Evolutionary conservation across 2,329 filamentous ascomycete species (phyloP), one percentile per base, ranked within the genome.

Genomic region (Chlorencoelia australis): DNA sequence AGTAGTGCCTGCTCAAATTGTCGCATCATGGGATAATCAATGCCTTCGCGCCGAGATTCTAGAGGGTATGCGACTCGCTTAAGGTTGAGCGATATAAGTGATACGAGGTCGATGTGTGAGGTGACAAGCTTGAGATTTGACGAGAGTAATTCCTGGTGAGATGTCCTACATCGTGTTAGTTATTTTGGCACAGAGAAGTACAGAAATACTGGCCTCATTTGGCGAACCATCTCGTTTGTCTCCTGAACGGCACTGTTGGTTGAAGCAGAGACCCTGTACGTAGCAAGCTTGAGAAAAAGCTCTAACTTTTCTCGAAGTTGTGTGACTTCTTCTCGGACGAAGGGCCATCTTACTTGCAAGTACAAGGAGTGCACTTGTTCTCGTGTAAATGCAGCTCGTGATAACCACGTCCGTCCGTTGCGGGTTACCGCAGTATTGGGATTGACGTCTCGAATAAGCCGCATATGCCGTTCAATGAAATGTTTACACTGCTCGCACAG

Each of bases 1-100:
- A 33, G 27, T 8, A 51, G 30, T 9, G 48, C 48, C 32, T 49
- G 44, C 20, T 51, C 43, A 26, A 51, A 44, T 33, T 49, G 45
- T 8, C 45, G 39, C 5, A 51, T 32, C 30, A 49, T 46, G 5
- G 45, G 41, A 30, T 48, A 49, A 24, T 51, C 48, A 18, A 51
- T 45, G 15, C 49, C 38, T 13, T 38, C 20, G 21, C 27, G 9
- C 26, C 46, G 41, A n/a, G 24, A 34, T 21, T 46, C 48, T 7
- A 51, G 37, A 17, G 46, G 48, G 26, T 49, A 30, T 9, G 46
- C 46, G 21, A 51, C 35, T 27, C 45, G 30, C 22, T 46, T 51
- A 13, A 49, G 33, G 16, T 46, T 49, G 13, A 41, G 27, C n/a
- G 41, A 43, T 6, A 50, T 31, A 18, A 40, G 35, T 13, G 42